These are phyloP conservation scores for Pyrenophora teres DNA, from an alignment of 2,329 filamentous ascomycete species.

Conservation along the genomic window DNA sequence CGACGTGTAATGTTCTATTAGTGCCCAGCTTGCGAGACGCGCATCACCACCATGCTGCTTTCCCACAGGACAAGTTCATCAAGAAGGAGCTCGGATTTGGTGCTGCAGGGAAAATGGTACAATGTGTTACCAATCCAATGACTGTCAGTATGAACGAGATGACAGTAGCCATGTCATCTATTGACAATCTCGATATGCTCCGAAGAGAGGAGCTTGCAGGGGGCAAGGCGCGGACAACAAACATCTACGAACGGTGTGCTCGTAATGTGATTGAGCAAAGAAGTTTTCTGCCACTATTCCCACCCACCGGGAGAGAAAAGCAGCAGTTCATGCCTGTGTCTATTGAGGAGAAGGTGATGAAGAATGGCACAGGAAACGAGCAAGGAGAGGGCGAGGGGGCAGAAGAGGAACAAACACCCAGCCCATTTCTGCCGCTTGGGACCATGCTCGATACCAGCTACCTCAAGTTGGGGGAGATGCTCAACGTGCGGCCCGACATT, in stretches of 20 bases:
- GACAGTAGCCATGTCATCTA: conserved; percentile 77
- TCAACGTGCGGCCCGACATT: conserved; percentile 82
- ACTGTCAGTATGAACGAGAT: conserved; percentile 87
- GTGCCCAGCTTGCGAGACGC: conserved; percentile 82
- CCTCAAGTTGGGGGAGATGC: conserved; percentile 87
- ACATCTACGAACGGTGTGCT: conserved; percentile 72
- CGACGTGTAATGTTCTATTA: conserved; percentile 79
- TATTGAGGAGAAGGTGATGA: conserved; percentile 57
- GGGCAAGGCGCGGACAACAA: conserved; percentile 60
- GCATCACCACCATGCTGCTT: conserved; percentile 81
- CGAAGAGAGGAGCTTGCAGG: conserved; percentile 72
- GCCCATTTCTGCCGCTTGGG: conserved; percentile 58
- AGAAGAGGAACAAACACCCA: conserved; percentile 56
- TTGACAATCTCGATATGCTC: conserved; percentile 84
- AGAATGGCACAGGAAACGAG: conserved; percentile 49
- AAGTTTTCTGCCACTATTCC: conserved; percentile 89
- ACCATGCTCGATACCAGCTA: conserved; percentile 83
- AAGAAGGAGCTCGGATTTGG: conserved; percentile 76
- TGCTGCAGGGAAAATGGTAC: conserved; percentile 62
- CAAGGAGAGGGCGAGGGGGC: conserved; percentile 45
- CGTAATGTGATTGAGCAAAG: conserved; percentile 84
- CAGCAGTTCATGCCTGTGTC: conserved; percentile 60
- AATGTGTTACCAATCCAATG: conserved; percentile 87
- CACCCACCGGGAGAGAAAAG: conserved; percentile 71
- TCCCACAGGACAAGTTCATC: conserved; percentile 76